These are phyloP conservation scores for Kluyveromyces marxianus DNA, from an alignment of 1,139 yeast genomes.

Conservation along the genomic window DNA sequence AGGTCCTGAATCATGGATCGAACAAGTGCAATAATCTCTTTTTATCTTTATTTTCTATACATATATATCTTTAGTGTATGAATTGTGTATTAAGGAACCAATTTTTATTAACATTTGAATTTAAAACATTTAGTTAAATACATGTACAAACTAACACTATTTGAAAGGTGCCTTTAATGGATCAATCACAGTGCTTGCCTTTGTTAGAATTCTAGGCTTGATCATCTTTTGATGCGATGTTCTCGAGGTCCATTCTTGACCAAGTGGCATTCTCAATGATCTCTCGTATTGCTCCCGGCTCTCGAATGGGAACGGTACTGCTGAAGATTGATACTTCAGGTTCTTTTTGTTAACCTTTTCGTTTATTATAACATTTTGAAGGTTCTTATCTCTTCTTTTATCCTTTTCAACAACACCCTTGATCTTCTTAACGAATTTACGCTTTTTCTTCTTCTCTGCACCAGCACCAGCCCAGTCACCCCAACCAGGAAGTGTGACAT, in stretches of 20 bases:
- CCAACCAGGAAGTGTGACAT: conserved; percentile 92
- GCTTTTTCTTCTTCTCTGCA: conserved; percentile 43
- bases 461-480: conserved; percentile 74
- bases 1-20: background rate
- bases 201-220: conserved; percentile 80
- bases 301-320: conserved; percentile 92
- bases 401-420: conserved; percentile 67
- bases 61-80: background rate
- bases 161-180: conserved; percentile 54
- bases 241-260: conserved; percentile 93
- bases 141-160: conserved; percentile 9
- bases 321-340: conserved; percentile 72
- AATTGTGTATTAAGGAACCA: background rate
- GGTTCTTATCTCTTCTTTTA: conserved; percentile 68
- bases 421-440: conserved; percentile 58
- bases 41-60: too few species aligned
- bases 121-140: background rate
- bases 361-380: conserved; percentile 79
- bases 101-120: background rate
- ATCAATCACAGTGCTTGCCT: conserved; percentile 85
- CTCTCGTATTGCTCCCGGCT: conserved; percentile 91
- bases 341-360: conserved; percentile 81
- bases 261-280: conserved; percentile 90
- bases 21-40: too few species aligned
- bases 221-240: conserved; percentile 81